Evolutionary conservation across 441 rosid species (phyloP).

Genomic region (Populus hybrid): DNA sequence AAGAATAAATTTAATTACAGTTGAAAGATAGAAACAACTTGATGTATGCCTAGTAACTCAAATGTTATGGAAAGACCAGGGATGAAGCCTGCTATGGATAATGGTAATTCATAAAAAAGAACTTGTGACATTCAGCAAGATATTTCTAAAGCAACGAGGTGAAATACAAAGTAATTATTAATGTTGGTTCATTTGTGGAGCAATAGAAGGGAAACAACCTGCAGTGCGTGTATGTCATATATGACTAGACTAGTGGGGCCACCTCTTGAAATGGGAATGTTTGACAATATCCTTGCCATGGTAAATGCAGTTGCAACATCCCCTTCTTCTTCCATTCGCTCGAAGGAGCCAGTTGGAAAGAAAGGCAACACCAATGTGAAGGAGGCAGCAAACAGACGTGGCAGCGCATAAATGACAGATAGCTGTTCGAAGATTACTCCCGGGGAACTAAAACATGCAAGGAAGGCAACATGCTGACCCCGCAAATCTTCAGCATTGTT

Average conservation of each 20-base stretch:
- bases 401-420: conserved; percentile 92
- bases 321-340: conserved; percentile 99
- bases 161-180: background rate
- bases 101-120: background rate
- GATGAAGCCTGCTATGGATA: background rate
- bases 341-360: conserved; percentile 97
- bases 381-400: conserved; percentile 84
- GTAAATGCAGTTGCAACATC: conserved; percentile 98
- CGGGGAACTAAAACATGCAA: conserved; percentile 92
- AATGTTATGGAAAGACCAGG: background rate
- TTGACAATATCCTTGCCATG: conserved; percentile 93
- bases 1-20: background rate
- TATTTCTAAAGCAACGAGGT: background rate
- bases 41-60: background rate
- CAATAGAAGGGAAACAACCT: conserved; percentile 36
- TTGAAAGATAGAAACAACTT: background rate
- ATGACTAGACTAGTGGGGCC: conserved; percentile 95
- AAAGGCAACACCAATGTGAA: conserved; percentile 91
- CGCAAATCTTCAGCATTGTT: conserved; percentile 88
- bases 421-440: conserved; percentile 92
- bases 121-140: background rate
- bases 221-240: conserved; percentile 96
- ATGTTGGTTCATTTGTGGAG: background rate
- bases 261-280: conserved; percentile 93
- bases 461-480: conserved; percentile 94